These are phyloP conservation scores for Hyphodiscus sp. DNA, from an alignment of 2,329 filamentous ascomycete genomes.

Conservation along the genomic window DNA sequence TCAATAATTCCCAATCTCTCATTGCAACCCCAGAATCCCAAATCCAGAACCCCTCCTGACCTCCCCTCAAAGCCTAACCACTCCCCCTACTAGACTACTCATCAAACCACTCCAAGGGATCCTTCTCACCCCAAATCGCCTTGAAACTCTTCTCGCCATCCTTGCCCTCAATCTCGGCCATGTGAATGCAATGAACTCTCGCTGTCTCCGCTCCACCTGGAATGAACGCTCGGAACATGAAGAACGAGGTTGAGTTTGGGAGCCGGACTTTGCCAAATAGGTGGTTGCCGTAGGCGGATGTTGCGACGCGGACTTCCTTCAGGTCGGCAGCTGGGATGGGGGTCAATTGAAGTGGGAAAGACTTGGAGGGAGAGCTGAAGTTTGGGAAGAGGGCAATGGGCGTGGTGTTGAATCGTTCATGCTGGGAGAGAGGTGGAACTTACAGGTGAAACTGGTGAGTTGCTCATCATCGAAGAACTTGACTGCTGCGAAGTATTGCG, in stretches of 20 bases:
- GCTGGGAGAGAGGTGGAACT: slow-evolving; percentile 3
- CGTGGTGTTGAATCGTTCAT: too few species aligned
- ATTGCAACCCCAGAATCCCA: background rate
- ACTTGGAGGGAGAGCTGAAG: too few species aligned
- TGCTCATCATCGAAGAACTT: slow-evolving; percentile 22
- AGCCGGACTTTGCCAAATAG: slow-evolving; percentile 44
- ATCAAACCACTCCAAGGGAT: slow-evolving; percentile 49
- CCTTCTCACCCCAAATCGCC: slow-evolving; percentile 41
- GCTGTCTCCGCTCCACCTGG: slow-evolving; percentile 34
- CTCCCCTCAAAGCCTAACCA: slow-evolving; percentile 18
- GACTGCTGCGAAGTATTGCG: slow-evolving; percentile 47
- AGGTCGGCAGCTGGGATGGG: slow-evolving; percentile 32
- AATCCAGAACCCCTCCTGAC: background rate
- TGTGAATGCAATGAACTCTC: slow-evolving; percentile 40
- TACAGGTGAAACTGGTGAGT: slow-evolving; percentile 29
- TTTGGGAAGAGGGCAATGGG: too few species aligned
- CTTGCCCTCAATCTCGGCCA: slow-evolving; percentile 37
- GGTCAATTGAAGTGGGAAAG: too few species aligned
- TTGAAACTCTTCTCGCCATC: slow-evolving; percentile 39
- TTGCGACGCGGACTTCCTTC: slow-evolving; percentile 38
- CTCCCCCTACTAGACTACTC: slow-evolving; percentile 13
- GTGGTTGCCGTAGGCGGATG: slow-evolving; percentile 42
- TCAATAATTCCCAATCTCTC: too few species aligned
- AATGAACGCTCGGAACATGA: slow-evolving; percentile 44
- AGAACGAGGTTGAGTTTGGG: slow-evolving; percentile 35